These are phyloP conservation scores for Dactylellina drechsleri DNA, from an alignment of 2,329 filamentous ascomycete genomes.

Conservation along the genomic window DNA sequence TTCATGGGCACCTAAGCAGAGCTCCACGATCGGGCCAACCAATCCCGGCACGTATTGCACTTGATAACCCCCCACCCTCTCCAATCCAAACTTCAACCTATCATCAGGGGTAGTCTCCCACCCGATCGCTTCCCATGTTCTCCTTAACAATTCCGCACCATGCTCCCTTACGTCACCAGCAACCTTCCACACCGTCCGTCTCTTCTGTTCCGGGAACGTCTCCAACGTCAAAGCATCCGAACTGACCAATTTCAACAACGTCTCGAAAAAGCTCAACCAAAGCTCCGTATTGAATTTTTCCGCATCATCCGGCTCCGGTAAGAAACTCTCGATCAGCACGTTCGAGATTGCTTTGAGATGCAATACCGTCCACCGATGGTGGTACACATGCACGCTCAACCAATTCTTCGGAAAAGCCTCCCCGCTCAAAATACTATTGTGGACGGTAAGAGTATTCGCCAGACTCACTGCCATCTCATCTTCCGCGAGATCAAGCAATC, in stretches of 20 bases:
- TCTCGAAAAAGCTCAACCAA: conserved; percentile 93
- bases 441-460: conserved; percentile 81
- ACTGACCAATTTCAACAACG: conserved; percentile 85
- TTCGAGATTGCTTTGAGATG: conserved; percentile 83
- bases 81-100: conserved; percentile 77
- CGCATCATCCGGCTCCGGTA: conserved; percentile 89
- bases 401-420: conserved; percentile 89
- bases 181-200: conserved; percentile 97
- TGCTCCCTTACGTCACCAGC: conserved; percentile 93
- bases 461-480: conserved; percentile 79
- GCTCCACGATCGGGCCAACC: conserved; percentile 88
- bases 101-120: conserved; percentile 92
- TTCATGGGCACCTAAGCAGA: conserved; percentile 95
- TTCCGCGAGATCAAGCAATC: conserved; percentile 78
- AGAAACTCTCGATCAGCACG: conserved; percentile 81
- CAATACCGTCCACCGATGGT: conserved; percentile 88
- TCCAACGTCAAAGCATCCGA: conserved; percentile 90
- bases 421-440: conserved; percentile 87
- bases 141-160: conserved; percentile 83
- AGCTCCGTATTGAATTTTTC: conserved; percentile 91
- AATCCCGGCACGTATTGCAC: conserved; percentile 96
- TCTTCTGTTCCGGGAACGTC: conserved; percentile 95
- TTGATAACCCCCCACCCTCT: conserved; percentile 93
- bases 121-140: conserved; percentile 93
- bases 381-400: conserved; percentile 92